phyloP scores from a whole-genome alignment of 257 asterid genomes.

The Ligustrum vulgare region DNA sequence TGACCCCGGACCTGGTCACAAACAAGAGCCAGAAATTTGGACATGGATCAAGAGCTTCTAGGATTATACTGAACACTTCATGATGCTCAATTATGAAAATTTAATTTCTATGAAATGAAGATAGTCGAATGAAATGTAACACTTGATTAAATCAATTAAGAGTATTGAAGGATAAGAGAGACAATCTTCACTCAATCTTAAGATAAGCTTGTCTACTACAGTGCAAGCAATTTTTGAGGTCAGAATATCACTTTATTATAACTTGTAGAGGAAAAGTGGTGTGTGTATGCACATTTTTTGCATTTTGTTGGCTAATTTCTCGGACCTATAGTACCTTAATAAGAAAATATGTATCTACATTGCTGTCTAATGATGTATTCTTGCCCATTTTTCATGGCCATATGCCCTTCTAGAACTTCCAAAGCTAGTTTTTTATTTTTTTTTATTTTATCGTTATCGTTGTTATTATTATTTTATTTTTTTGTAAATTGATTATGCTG shows the following conservation, averaged over 20 bases:
- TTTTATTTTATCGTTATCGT: too few species aligned
- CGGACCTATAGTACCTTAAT: neutral
- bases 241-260: neutral
- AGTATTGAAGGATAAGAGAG: neutral
- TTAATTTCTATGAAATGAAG: neutral
- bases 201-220: neutral
- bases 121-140: neutral
- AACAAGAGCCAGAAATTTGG: neutral
- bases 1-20: neutral
- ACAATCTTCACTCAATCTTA: neutral
- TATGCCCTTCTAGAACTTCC: neutral
- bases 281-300: neutral
- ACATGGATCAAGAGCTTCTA: neutral
- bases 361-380: neutral
- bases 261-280: neutral
- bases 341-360: slow-evolving; percentile 7
- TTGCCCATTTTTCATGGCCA: neutral
- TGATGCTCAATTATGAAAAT: neutral
- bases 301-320: neutral
- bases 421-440: neutral
- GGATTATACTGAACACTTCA: neutral
- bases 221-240: neutral
- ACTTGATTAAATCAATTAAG: neutral
- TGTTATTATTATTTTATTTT: neutral
- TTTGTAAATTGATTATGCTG: slow-evolving; percentile 22